These are phyloP conservation scores for Exophiala sp. DNA, from an alignment of 2,329 filamentous ascomycete genomes.

Conservation along the genomic window DNA sequence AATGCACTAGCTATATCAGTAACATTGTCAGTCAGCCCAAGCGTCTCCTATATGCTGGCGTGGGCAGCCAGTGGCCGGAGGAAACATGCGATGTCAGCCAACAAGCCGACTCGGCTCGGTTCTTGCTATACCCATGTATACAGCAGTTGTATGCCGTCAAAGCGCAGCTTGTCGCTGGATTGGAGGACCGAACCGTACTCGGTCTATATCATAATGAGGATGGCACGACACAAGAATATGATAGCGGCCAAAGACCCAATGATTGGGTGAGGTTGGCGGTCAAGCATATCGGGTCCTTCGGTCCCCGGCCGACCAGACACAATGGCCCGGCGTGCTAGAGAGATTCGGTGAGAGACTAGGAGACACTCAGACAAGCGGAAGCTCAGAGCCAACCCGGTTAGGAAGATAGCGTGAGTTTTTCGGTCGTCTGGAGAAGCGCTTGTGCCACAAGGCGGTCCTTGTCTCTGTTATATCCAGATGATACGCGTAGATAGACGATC, in stretches of 20 bases:
- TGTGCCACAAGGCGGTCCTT: background rate
- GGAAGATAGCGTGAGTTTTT: slow-evolving; percentile 12
- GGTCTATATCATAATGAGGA: background rate
- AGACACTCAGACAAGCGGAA: slow-evolving; percentile 10
- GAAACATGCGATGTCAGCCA: background rate
- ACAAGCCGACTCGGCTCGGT: background rate
- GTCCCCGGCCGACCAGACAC: background rate
- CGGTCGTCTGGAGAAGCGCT: background rate
- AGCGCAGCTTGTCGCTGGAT: background rate
- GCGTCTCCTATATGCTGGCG: background rate
- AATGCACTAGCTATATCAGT: background rate
- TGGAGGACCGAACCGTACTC: background rate
- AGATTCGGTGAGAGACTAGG: background rate
- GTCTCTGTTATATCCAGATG: too few relatives aligned
- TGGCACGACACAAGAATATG: background rate
- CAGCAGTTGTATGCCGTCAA: background rate
- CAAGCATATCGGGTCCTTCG: background rate
- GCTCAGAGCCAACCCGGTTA: slow-evolving; percentile 17
- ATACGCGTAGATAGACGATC: background rate
- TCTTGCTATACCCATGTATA: background rate
- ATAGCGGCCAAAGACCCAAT: background rate
- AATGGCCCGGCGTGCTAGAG: slow-evolving; percentile 1
- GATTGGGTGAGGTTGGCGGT: background rate
- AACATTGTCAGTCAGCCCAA: background rate
- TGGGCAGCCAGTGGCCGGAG: background rate